Percentiles rank a stretch among this genome's conserved stretches.
Conservation (phyloP, 139 green algal species). For the Chlorella sp. region DNA sequence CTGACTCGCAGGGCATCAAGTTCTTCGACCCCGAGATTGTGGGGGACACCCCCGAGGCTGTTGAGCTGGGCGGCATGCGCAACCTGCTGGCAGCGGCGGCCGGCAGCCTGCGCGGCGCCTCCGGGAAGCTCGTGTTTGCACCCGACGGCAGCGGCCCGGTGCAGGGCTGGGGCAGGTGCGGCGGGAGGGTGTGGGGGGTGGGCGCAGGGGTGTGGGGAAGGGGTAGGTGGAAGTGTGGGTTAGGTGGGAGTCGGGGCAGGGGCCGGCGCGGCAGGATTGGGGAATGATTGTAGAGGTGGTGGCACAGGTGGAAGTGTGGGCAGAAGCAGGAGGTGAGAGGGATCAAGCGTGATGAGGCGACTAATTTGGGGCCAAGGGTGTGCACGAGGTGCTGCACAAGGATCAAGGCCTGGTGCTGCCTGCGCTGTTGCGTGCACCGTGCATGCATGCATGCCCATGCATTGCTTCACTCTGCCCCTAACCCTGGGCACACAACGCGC, state of each 20-base stretch:
- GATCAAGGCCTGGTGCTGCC: too few relatives aligned
- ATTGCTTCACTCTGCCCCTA: not conserved
- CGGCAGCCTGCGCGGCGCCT: slow-evolving; percentile 33
- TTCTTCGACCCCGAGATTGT: slow-evolving; percentile 86
- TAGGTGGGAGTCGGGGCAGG: too few relatives aligned
- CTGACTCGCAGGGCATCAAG: slow-evolving; percentile 74
- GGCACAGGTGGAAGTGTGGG: not conserved
- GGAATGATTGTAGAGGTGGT: not conserved
- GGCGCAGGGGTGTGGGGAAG: not conserved
- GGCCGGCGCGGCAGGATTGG: not conserved
- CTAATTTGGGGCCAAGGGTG: too few relatives aligned
- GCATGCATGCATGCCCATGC: not conserved
- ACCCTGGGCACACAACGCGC: too few relatives aligned
- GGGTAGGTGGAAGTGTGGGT: too few relatives aligned
- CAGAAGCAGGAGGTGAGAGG: not conserved
- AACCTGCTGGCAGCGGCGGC: slow-evolving; percentile 58
- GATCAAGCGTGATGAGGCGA: too few relatives aligned
- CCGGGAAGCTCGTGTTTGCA: slow-evolving; percentile 43
- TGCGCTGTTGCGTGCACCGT: too few relatives aligned
- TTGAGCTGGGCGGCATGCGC: slow-evolving; percentile 63
- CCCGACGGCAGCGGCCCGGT: slow-evolving; percentile 27
- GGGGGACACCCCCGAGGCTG: slow-evolving; percentile 78
- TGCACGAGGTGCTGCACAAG: too few relatives aligned
- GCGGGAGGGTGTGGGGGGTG: not conserved
- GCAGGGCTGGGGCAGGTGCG: slow-evolving; percentile 65